Percentiles rank a stretch among this genome's conserved stretches.
These are phyloP conservation scores for Taphrina communis DNA, from an alignment of 1,139 yeast species.

Conservation along the genomic window DNA sequence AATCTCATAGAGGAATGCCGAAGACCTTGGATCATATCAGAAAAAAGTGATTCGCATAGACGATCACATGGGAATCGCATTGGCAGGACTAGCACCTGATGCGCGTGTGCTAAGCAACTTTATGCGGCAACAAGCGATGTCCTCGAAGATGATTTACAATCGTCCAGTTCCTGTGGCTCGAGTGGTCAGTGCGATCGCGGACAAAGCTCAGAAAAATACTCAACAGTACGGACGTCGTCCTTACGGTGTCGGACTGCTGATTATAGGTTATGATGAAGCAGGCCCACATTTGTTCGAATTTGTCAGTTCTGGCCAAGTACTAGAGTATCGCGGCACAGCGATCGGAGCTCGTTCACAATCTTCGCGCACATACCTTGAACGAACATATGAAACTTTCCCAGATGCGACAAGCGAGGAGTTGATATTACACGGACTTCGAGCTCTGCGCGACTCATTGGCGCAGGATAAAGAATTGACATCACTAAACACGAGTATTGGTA, in stretches of 20 bases:
- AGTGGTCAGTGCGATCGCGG: slow-evolving; percentile 87
- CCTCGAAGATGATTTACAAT: slow-evolving; percentile 81
- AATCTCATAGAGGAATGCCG: slow-evolving; percentile 73
- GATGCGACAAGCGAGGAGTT: slow-evolving; percentile 69
- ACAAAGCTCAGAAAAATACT: slow-evolving; percentile 95
- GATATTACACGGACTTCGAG: slow-evolving; percentile 84
- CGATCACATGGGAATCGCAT: slow-evolving; percentile 89
- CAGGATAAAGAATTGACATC: slow-evolving; percentile 89
- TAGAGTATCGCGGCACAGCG: slow-evolving; percentile 91
- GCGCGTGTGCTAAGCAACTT: slow-evolving; percentile 86
- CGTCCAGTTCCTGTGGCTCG: slow-evolving; percentile 84
- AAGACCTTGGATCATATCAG: slow-evolving; percentile 95
- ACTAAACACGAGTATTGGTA: slow-evolving; percentile 85
- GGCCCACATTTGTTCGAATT: slow-evolving; percentile 96
- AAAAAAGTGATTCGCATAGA: slow-evolving; percentile 90
- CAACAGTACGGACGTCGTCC: slow-evolving; percentile 97
- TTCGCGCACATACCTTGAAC: slow-evolving; percentile 91
- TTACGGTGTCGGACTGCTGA: slow-evolving; percentile 91
- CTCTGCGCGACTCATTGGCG: slow-evolving; percentile 89
- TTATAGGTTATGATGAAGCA: slow-evolving; percentile 90
- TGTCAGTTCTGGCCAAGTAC: slow-evolving; percentile 91
- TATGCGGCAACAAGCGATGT: slow-evolving; percentile 89
- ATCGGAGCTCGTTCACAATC: slow-evolving; percentile 99
- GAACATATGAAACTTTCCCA: slow-evolving; percentile 71
- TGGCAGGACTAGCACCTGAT: slow-evolving; percentile 98